Evolutionary conservation across 2,329 filamentous ascomycete species (phyloP), one percentile per base, ranked within the genome.

Genomic region (Pseudocercospora musae): DNA sequence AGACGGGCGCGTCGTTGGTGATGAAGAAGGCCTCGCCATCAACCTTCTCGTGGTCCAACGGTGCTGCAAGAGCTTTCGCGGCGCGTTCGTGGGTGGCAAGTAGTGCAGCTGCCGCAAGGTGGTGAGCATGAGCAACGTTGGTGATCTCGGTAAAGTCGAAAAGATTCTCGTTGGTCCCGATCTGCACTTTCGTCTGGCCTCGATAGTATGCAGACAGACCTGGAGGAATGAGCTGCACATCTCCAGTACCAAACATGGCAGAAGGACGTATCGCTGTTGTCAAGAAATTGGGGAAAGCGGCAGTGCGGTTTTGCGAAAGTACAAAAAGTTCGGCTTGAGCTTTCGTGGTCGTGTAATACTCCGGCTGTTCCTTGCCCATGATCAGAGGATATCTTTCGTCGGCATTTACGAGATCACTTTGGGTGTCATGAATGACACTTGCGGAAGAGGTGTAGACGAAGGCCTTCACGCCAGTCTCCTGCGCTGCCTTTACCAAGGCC

Each of bases 111-210:
- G 79, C 77, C 2, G 80, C 81, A 11, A 84, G 76, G 55, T 84
- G 72, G 65, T 85, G 82, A 0, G 79, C 82, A 66, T 82, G 77
- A 2, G 80, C 80, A 13, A 82, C 77, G 69, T 84, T 84, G 44
- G 76, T 80, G 49, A 82, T 79, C 66, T 83, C 83, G 40, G 80
- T 82, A 64, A 81, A 83, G 71, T 84, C 82, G 73, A 82, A 84
- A 1, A 83, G 73, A 69, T 84, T 84, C 60, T 79, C 76, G 69
- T 84, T 83, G 20, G 75, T 70, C 57, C 82, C 82, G 53, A 84
- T 74, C 65, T 84, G 81, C 65, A 80, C 79, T 68, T 79, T 81
- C 61, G 76, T 79, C 70, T 82, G 80, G 40, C 80, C 78, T 57
- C 76, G 76, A 68, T 75, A 76, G 69, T 79, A 80, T 1, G 77